These are phyloP conservation scores for Euphorbia corollata DNA, from an alignment of 441 rosid genomes.

Conservation along the genomic window DNA sequence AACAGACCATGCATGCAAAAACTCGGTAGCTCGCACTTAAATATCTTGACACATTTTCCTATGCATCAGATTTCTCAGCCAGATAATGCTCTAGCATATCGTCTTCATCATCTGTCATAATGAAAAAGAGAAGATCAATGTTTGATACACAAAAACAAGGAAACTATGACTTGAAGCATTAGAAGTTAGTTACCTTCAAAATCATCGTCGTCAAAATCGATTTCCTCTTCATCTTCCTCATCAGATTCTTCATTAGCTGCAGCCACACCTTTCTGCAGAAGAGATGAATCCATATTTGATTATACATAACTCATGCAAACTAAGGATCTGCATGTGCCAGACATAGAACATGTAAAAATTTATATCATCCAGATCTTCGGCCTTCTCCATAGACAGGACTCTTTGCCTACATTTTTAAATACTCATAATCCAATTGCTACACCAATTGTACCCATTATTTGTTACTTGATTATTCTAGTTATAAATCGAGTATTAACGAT, in stretches of 20 bases:
- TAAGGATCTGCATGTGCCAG: background rate
- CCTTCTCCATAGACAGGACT: background rate
- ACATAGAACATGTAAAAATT: background rate
- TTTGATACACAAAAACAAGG: too few species aligned
- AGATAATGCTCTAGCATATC: conserved; percentile 95
- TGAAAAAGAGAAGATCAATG: conserved; percentile 13
- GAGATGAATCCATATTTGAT: background rate
- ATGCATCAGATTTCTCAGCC: conserved; percentile 77
- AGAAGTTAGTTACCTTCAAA: conserved; percentile 59
- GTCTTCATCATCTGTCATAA: conserved; percentile 68
- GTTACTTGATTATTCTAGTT: background rate
- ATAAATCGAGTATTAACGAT: background rate
- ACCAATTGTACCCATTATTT: background rate
- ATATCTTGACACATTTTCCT: conserved; percentile 9
- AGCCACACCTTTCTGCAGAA: conserved; percentile 69
- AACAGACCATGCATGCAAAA: background rate
- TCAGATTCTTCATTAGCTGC: conserved; percentile 49
- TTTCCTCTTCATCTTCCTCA: conserved; percentile 77
- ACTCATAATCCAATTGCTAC: background rate
- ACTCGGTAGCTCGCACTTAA: conserved; percentile 3
- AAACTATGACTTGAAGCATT: background rate
- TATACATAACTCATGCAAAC: background rate
- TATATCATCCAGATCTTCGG: background rate
- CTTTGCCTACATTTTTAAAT: background rate
- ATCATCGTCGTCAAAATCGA: conserved; percentile 89